Evolutionary conservation across 768 basidiomycete genomes (phyloP).

Genomic region (Rhizopogon sp.): DNA sequence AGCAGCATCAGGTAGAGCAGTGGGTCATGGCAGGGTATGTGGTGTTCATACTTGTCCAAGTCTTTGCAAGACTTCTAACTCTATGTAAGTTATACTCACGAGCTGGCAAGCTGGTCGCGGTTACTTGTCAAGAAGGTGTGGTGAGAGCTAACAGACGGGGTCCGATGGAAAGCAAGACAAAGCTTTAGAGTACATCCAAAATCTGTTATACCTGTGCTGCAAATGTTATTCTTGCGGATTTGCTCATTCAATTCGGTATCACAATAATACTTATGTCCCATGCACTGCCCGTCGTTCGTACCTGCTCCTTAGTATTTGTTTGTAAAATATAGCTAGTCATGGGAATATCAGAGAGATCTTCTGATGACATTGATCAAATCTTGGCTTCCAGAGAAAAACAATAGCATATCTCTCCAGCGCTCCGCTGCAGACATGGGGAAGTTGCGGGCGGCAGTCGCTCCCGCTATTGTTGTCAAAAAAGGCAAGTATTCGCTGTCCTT

Average conservation of each 20-base stretch:
- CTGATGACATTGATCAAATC: no score
- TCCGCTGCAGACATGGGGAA: no score
- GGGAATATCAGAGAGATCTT: no score
- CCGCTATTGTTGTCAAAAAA: slow-evolving; percentile 26
- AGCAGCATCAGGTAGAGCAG: slow-evolving; percentile 59
- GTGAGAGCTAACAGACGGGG: slow-evolving; percentile 54
- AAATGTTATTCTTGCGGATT: no score
- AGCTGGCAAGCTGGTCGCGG: slow-evolving; percentile 62
- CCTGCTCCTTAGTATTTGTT: no score
- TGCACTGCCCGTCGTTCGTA: no score
- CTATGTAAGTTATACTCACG: slow-evolving; percentile 60
- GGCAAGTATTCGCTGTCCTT: slow-evolving; percentile 18
- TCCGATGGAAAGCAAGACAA: slow-evolving; percentile 28
- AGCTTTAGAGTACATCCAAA: slow-evolving; percentile 22
- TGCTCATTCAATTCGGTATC: no score
- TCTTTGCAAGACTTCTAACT: not conserved
- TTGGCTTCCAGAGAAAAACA: no score
- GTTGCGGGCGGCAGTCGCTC: not conserved
- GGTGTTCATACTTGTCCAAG: not conserved
- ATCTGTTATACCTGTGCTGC: not conserved
- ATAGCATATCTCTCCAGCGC: no score
- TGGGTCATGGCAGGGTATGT: slow-evolving; percentile 67
- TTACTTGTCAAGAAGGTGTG: slow-evolving; percentile 78
- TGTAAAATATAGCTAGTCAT: no score
- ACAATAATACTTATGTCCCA: no score